These are phyloP conservation scores for Puya raimondii DNA, from an alignment of 176 grass and related monocot genomes.

Conservation along the genomic window DNA sequence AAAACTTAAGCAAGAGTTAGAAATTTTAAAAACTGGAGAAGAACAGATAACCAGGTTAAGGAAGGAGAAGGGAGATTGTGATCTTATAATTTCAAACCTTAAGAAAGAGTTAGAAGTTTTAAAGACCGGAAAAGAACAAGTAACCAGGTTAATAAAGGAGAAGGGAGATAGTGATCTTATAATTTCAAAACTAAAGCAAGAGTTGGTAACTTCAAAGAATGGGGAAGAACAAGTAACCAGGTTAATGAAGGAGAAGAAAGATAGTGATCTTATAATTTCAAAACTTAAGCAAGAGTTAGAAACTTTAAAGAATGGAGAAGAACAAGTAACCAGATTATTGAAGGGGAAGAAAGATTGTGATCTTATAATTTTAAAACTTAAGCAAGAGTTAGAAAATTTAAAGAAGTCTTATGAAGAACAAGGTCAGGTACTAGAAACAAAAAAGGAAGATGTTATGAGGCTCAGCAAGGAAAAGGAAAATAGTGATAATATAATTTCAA, in stretches of 20 bases:
- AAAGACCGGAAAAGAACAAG: too few species aligned
- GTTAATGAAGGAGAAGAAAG: background rate
- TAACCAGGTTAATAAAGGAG: background rate
- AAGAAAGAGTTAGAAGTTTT: too few species aligned
- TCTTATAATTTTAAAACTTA: constrained; percentile 2
- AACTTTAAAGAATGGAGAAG: background rate
- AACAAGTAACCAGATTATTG: background rate
- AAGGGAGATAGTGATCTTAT: too few species aligned
- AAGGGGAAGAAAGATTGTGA: background rate
- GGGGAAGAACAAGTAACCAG: background rate
- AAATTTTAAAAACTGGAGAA: background rate
- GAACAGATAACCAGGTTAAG: too few species aligned
- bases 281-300: constrained; percentile 1
- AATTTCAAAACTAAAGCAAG: too few species aligned
- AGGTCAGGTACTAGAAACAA: background rate
- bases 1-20: too few species aligned
- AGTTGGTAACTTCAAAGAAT: background rate
- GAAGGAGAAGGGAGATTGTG: too few species aligned
- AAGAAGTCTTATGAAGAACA: constrained; percentile 3
- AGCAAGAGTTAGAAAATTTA: background rate
- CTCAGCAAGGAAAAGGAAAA: constrained; percentile 15
- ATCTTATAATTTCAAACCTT: too few species aligned
- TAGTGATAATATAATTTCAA: constrained; percentile 3
- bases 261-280: background rate
- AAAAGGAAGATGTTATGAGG: background rate